Base-by-base conservation (phyloP, 495 filamentous ascomycete species). In the Penicillium waksmanii region DNA sequence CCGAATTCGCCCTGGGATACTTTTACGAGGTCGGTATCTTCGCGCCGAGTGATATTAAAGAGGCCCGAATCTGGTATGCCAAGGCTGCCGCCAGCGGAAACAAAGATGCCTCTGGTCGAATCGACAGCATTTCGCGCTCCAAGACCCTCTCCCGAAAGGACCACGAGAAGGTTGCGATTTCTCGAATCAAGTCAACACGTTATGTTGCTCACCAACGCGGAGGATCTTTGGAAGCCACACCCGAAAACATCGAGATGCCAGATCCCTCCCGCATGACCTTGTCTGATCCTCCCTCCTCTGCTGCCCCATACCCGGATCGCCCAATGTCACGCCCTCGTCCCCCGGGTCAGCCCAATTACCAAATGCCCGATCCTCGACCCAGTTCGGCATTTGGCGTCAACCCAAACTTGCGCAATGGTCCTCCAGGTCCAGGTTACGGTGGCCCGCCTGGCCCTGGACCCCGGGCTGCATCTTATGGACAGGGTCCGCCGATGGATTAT, bases 11-110 rank as follows among this genome's bases (percentile, higher is more conserved):
- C 44, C 85, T 98, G 81, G 95, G 95, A 5, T 98, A 98, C 72
- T 98, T 97, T 73, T 88, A 93, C 72, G 95, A 98, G 73, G 94
- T 98, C 61, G 95, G 95, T 57, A 92, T 98, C 66, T 89, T 89
- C 67, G 89, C 94, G 18, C 82, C 82, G 2, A 87, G 89, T 27
- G 88, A 97, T 69, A 77, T 97, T 42, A 85, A 87, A 61, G 90
- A 95, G 73, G 95, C 95, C 5, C 81, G 88, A 60, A 86, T 77
- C 58, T 98, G 95, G 95, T 98, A 98, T 69, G 84, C 90, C 60
- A 89, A 91, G 69, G 93, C 95, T 18, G 89, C 92, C 17, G 87
- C 90, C 43, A 91, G 93, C 70, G 96, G 94, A 38, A 98, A 97
- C 66, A 90, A 91, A 65, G 95, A 98, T 71, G 95, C 95, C 9